Percentiles rank a stretch among this genome's conserved stretches.
Evolutionary conservation across 306 rosid genomes (phyloP).

Genomic region (Lathyrus aphaca): DNA sequence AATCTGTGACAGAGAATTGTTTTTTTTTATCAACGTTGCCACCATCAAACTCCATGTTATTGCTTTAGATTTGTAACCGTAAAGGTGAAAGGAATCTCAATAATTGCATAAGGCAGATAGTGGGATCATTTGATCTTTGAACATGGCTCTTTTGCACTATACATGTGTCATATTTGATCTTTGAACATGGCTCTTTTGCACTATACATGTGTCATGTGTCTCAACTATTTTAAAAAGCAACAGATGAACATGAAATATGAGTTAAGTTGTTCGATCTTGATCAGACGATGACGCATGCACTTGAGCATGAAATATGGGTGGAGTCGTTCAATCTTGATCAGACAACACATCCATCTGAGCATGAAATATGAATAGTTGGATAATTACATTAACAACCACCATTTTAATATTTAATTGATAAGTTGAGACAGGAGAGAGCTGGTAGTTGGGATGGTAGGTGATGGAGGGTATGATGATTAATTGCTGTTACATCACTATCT

Average conservation of each 20-base stretch:
- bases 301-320: too few relatives aligned
- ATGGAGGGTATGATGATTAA: conserved; percentile 38
- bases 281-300: background rate
- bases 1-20: conserved; percentile 25
- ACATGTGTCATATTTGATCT: conserved; percentile 24
- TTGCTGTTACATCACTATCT: conserved; percentile 44
- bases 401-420: conserved; percentile 34
- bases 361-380: background rate
- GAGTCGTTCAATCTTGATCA: background rate
- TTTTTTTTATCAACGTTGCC: conserved; percentile 15
- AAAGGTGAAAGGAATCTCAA: conserved; percentile 40
- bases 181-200: background rate
- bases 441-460: conserved; percentile 42
- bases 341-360: too few relatives aligned
- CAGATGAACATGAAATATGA: too few relatives aligned
- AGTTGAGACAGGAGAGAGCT: conserved; percentile 30
- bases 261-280: background rate
- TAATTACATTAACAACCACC: conserved; percentile 15
- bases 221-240: too few relatives aligned
- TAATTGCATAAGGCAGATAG: conserved; percentile 36
- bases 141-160: background rate
- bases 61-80: conserved; percentile 18
- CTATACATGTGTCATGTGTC: background rate
- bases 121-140: conserved; percentile 39
- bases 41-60: conserved; percentile 26